A percentile compares a stretch with the other conserved stretches of the same genome.
Evolutionary conservation across 768 basidiomycete genomes (phyloP).

Genomic region (Ephemerocybe angulata): DNA sequence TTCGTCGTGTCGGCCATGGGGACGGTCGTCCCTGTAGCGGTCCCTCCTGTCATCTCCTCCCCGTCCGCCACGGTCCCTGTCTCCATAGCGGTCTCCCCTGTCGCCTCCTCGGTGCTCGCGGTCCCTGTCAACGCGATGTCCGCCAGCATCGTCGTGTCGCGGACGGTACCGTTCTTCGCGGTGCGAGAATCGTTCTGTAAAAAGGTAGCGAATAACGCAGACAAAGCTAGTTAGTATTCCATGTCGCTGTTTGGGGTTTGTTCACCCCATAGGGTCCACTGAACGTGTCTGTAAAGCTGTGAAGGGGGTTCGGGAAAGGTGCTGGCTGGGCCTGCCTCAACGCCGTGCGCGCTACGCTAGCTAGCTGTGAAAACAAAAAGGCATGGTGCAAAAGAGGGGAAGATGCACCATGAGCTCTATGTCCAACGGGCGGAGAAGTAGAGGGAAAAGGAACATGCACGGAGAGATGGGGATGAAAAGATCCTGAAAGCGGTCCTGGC

Average conservation of each 20-base stretch:
- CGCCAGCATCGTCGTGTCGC: conserved; percentile 59
- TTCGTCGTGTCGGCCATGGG: conserved; percentile 3
- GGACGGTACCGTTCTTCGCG: conserved; percentile 69
- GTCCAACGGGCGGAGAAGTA: conserved; percentile 33
- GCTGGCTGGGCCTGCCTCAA: not conserved
- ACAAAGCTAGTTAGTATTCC: conserved; percentile 46
- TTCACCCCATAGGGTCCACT: conserved; percentile 12
- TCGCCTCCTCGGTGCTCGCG: conserved; percentile 52
- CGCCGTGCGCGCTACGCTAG: conserved; percentile 20
- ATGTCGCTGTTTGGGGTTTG: conserved; percentile 25
- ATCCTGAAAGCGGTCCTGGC: too few relatives aligned
- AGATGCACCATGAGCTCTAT: conserved; percentile 65
- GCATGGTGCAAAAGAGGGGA: conserved; percentile 49
- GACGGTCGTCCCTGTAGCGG: conserved; percentile 7
- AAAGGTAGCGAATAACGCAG: conserved; percentile 40
- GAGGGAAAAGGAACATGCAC: conserved; percentile 11
- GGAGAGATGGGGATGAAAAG: too few relatives aligned
- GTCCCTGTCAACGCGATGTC: conserved; percentile 33
- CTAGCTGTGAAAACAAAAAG: conserved; percentile 58
- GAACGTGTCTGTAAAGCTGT: conserved; percentile 14
- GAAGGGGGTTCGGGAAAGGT: conserved; percentile 1
- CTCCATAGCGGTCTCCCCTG: conserved; percentile 38
- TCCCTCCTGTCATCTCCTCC: conserved; percentile 31
- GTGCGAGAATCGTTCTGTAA: conserved; percentile 52
- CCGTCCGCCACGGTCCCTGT: conserved; percentile 46